Percentiles rank a stretch among this genome's conserved stretches.
Evolutionary conservation across 768 basidiomycete genomes (phyloP).

Genomic region (Mycena indigotica): DNA sequence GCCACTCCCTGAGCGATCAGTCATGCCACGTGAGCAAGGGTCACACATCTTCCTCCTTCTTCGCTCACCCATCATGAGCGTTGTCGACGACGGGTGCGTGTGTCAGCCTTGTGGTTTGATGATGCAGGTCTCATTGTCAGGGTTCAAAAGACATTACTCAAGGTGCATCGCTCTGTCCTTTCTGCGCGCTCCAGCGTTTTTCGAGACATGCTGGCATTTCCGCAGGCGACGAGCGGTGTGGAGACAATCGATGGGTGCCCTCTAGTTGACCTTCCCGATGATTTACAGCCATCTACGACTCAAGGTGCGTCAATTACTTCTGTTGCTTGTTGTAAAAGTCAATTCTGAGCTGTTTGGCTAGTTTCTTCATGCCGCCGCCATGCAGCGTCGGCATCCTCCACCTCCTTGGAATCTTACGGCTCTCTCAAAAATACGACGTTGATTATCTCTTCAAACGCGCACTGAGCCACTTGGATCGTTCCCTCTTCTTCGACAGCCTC

Average conservation of each 20-base stretch:
- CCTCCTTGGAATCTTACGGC: not conserved
- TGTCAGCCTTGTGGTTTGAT: not conserved
- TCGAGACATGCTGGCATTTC: slow-evolving; percentile 1
- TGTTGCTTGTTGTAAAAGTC: not conserved
- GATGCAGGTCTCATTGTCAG: not conserved
- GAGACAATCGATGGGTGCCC: not conserved
- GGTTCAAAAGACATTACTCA: not conserved
- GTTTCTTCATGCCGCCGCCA: not conserved
- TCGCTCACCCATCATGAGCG: not conserved
- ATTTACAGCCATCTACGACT: not conserved
- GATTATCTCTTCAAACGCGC: not conserved
- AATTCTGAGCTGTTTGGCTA: not conserved
- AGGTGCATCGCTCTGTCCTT: slow-evolving; percentile 1
- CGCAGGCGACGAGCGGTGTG: not conserved
- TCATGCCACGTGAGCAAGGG: no score
- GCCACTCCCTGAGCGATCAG: no score
- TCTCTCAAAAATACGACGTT: not conserved
- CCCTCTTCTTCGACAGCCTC: not conserved
- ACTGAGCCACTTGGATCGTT: not conserved
- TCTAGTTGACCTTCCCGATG: not conserved
- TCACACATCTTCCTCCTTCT: no score
- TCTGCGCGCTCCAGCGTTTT: slow-evolving; percentile 1
- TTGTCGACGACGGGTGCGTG: not conserved
- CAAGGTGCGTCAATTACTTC: not conserved
- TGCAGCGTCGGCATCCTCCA: not conserved